Evolutionary conservation across 371 early-diverging fungal species (phyloP).

Genomic region (Circinella minor): DNA sequence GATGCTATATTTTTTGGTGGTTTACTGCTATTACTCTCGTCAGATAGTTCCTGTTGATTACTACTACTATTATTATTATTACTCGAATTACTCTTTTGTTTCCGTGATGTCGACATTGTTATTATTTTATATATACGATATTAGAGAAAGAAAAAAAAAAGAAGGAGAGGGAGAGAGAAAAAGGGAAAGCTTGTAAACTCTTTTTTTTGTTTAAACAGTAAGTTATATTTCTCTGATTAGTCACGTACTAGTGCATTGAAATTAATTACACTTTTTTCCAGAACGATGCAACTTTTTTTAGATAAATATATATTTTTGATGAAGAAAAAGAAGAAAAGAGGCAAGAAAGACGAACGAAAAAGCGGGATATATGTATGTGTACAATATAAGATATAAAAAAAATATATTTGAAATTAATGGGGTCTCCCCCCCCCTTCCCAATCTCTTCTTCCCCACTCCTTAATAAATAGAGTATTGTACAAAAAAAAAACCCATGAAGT

Average conservation of each 20-base stretch:
- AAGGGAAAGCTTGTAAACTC: not conserved
- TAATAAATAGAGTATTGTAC: no score
- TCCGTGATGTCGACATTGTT: not conserved
- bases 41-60: not conserved
- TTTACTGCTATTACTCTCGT: not conserved
- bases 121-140: not conserved
- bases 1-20: not conserved
- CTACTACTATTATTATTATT: not conserved
- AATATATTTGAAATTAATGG: no score
- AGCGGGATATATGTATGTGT: no score
- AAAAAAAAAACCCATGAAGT: no score
- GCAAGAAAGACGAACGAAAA: no score
- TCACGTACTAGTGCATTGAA: slow-evolving; percentile 6
- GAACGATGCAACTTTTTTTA: not conserved
- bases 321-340: not conserved
- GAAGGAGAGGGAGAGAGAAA: not conserved
- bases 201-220: not conserved
- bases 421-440: no score
- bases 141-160: not conserved
- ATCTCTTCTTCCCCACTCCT: no score
- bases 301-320: not conserved
- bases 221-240: slow-evolving; percentile 1
- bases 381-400: no score
- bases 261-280: not conserved
- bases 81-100: not conserved